Evolutionary conservation across 345 rosid genomes (phyloP).

Genomic region (Lepidium aucheri): DNA sequence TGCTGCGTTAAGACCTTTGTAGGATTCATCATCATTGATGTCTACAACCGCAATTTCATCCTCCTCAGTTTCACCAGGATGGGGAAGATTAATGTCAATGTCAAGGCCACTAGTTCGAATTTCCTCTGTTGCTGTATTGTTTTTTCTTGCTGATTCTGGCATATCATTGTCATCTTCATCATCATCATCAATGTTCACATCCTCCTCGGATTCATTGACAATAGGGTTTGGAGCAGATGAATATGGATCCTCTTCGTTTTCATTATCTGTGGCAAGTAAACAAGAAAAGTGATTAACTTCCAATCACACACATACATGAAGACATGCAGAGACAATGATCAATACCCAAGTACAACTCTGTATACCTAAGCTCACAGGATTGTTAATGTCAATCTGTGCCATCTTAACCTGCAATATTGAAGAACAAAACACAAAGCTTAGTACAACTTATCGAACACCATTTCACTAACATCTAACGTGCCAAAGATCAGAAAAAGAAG

Average conservation of each 20-base stretch:
- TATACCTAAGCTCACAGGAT: slow-evolving; percentile 34
- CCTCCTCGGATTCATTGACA: slow-evolving; percentile 38
- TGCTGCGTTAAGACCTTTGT: slow-evolving; percentile 66
- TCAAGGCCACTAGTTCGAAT: slow-evolving; percentile 34
- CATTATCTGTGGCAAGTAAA: slow-evolving; percentile 23
- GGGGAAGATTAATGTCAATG: slow-evolving; percentile 54
- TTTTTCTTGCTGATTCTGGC: slow-evolving; percentile 12
- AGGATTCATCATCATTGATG: slow-evolving; percentile 46
- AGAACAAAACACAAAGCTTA: neutral
- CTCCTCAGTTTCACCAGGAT: slow-evolving; percentile 42
- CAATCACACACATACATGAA: neutral
- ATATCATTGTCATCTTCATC: slow-evolving; percentile 27
- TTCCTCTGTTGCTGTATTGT: slow-evolving; percentile 22
- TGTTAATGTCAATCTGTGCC: slow-evolving; percentile 31
- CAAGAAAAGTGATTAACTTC: neutral
- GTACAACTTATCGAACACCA: neutral
- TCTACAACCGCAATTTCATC: slow-evolving; percentile 87
- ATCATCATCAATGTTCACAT: slow-evolving; percentile 35
- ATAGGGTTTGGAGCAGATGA: slow-evolving; percentile 9
- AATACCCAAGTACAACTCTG: neutral
- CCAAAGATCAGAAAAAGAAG: neutral
- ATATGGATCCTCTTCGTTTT: slow-evolving; percentile 20
- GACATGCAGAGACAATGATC: neutral
- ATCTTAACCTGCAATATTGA: slow-evolving; percentile 37
- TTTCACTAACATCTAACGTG: too few relatives aligned